Conservation (phyloP, 129 eudicot genomes). For the Pittosporum tobira region DNA sequence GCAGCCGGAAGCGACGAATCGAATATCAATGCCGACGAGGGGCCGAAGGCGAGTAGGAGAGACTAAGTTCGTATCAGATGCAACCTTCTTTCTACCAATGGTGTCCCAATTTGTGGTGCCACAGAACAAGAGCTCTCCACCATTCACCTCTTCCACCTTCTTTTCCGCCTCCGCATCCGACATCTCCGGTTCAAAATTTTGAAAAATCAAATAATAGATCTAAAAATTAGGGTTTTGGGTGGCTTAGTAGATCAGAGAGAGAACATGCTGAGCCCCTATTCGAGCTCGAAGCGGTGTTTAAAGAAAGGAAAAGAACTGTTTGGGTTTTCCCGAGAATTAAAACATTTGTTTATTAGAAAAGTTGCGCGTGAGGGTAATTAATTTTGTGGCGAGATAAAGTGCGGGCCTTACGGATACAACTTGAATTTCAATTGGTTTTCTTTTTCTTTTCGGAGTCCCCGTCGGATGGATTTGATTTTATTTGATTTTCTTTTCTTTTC, state of each 20-base stretch:
- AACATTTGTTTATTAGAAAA: constrained; percentile 5
- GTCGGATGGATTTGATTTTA: constrained; percentile 32
- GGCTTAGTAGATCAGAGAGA: neutral
- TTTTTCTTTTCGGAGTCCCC: constrained; percentile 22
- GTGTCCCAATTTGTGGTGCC: constrained; percentile 69
- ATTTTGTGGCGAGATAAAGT: constrained; percentile 6
- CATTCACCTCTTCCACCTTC: constrained; percentile 44
- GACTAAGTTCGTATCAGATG: constrained; percentile 43
- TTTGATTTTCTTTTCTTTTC: constrained; percentile 20
- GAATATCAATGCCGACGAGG: constrained; percentile 69
- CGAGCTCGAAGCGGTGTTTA: neutral
- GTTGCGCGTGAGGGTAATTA: no score
- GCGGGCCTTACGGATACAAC: neutral
- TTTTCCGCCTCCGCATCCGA: constrained; percentile 30
- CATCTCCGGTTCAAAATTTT: constrained; percentile 49
- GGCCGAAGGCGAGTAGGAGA: constrained; percentile 78
- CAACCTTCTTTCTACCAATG: constrained; percentile 48
- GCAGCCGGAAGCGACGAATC: constrained; percentile 84
- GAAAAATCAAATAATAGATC: constrained; percentile 15
- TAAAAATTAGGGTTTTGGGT: constrained; percentile 12
- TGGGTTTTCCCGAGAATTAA: constrained; percentile 15
- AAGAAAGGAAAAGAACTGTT: constrained; percentile 3
- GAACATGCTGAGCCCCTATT: neutral
- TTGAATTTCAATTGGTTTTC: constrained; percentile 6
- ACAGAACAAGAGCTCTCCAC: constrained; percentile 75